Percentiles rank a stretch among this genome's conserved stretches.
Evolutionary conservation across 768 basidiomycete species (phyloP).

Genomic region (Pleurotus citrinopileatus): DNA sequence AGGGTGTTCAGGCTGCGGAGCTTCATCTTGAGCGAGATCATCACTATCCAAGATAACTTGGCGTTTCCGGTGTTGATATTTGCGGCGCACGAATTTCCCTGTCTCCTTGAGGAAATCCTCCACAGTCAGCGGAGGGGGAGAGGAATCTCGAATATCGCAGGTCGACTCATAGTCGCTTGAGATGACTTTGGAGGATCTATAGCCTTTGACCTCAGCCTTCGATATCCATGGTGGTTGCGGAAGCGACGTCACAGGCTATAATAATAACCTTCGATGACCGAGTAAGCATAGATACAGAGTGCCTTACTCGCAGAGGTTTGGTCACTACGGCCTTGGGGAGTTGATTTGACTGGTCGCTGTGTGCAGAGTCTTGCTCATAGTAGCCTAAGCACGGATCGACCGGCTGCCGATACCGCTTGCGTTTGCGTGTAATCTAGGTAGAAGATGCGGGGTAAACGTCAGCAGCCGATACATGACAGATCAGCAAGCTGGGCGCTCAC

Average conservation of each 20-base stretch:
- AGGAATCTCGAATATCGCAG: not conserved
- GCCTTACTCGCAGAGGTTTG: not conserved
- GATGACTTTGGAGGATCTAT: not conserved
- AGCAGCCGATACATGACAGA: too few relatives aligned
- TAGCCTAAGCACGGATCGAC: not conserved
- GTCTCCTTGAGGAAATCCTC: not conserved
- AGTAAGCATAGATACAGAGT: not conserved
- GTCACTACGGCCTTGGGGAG: not conserved
- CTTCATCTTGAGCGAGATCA: not conserved
- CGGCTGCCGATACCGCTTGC: not conserved
- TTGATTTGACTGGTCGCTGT: not conserved
- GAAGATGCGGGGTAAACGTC: not conserved
- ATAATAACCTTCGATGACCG: not conserved
- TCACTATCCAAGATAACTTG: not conserved
- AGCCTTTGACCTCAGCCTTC: too few relatives aligned
- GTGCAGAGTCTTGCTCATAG: not conserved
- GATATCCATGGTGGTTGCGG: constrained; percentile 1
- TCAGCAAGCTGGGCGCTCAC: too few relatives aligned
- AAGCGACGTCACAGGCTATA: constrained; percentile 3
- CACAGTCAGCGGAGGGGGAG: not conserved
- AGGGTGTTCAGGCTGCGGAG: not conserved
- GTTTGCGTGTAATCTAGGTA: not conserved
- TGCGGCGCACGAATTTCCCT: not conserved
- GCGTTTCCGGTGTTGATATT: not conserved
- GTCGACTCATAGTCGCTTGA: not conserved